Evolutionary conservation across 2,329 filamentous ascomycete species (phyloP), one percentile per base, ranked within the genome.

Genomic region (Fusarium secorum): DNA sequence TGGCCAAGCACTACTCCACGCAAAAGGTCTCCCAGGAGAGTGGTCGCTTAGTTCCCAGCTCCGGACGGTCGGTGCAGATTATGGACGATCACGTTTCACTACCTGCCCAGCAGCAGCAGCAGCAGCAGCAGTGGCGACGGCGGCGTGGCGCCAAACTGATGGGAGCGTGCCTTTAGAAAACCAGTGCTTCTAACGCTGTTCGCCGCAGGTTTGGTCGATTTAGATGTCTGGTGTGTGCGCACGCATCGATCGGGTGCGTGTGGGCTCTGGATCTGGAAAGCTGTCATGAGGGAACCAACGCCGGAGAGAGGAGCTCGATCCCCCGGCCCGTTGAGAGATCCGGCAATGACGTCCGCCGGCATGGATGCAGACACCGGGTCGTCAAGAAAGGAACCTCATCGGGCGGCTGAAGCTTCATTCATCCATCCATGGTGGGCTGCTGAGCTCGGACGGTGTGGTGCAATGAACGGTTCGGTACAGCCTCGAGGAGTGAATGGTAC

Each of bases 201-300:
- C 57, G 65, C 45, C 53, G 61, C 49, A 44, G 18, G 52, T 45
- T 67, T 66, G 66, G 54, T 51, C 57, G 61, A 70, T 70, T 70
- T 67, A 64, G 66, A 55, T 36, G 45, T 54, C 56, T 66, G 61
- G 61, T 72, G 61, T 66, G 61, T n/a, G 60, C 46, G 51, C 54
- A 61, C 60, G 61, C 63, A 72, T 72, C 66, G 70, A 72, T 72
- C 66, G 57, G 58, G 66, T 70, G 70, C 72, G 69, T 44, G 70
- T 72, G 66, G 68, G 38, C 61, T 67, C 65, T 66, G 54, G 70
- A 72, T 72, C 70, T 72, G 54, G 66, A 64, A 69, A 67, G 58
- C 70, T 72, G 70, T 72, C 70, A 72, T 70, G 53, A 70, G 53
- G 66, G 70, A 72, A 70, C 70, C 70, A 57, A 44, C 55, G 54